A percentile compares a stretch with the other conserved stretches of the same genome.
phyloP scores from a whole-genome alignment of 352 stramenopile genomes.

The Phytophthora capsici region DNA sequence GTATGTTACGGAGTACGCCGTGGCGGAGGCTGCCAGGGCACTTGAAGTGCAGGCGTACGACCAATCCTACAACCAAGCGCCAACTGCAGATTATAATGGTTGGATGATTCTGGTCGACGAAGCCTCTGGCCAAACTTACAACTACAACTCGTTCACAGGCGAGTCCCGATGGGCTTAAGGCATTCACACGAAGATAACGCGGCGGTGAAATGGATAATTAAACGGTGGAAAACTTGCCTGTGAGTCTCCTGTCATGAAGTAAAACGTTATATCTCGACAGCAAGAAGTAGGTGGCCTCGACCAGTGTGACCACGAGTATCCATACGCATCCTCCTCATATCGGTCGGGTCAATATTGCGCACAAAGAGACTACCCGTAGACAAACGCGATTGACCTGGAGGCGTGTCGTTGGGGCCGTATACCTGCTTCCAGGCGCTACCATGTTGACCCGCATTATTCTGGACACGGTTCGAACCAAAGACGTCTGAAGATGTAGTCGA shows the following conservation, averaged over 20 bases:
- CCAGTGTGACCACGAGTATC: conserved; percentile 19
- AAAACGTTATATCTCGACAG: conserved; percentile 27
- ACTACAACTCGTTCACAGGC: conserved; percentile 76
- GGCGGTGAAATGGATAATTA: conserved; percentile 19
- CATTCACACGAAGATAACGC: not conserved
- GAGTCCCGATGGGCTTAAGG: conserved; percentile 69
- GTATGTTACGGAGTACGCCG: conserved; percentile 65
- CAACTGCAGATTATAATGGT: conserved; percentile 30
- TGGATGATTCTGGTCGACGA: conserved; percentile 76
- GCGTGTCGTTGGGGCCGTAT: conserved; percentile 13
- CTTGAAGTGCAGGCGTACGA: conserved; percentile 26
- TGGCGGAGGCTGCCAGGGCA: conserved; percentile 31
- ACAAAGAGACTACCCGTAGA: conserved; percentile 33
- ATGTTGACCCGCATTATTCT: too few species aligned
- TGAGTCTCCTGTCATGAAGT: not conserved
- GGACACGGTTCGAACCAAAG: conserved; percentile 33
- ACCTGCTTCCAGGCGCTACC: conserved; percentile 33
- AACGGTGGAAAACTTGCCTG: conserved; percentile 1
- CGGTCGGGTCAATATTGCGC: conserved; percentile 19
- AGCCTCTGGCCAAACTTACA: conserved; percentile 67
- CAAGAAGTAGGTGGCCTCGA: conserved; percentile 21
- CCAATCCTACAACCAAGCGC: conserved; percentile 13
- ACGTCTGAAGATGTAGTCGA: conserved; percentile 38
- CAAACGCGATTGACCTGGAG: conserved; percentile 15
- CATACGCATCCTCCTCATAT: conserved; percentile 27